phyloP scores from a whole-genome alignment of 192 early-diverging fungal species.

The Hyaloraphidium curvatum region DNA sequence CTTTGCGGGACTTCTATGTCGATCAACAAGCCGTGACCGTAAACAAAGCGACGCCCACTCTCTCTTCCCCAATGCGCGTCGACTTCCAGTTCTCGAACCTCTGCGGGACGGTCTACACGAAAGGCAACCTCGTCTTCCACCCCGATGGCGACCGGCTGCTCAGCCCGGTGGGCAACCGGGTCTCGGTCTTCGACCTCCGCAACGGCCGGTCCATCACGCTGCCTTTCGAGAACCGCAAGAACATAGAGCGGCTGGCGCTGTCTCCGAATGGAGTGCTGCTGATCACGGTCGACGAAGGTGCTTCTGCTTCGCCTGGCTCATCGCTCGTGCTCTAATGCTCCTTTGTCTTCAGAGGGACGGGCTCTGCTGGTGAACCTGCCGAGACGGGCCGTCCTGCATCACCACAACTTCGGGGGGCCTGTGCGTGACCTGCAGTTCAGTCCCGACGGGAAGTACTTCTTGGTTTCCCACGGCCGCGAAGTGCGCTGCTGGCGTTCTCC shows the following conservation, averaged over 20 bases:
- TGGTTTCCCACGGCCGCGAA: conserved; percentile 63
- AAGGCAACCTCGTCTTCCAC: conserved; percentile 89
- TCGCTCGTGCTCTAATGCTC: not conserved
- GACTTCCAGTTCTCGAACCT: conserved; percentile 80
- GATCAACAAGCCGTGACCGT: too few species aligned
- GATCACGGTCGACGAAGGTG: conserved; percentile 79
- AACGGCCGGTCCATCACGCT: conserved; percentile 83
- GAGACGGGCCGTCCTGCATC: conserved; percentile 65
- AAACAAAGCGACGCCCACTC: too few species aligned
- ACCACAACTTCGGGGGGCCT: conserved; percentile 68
- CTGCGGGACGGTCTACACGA: conserved; percentile 90
- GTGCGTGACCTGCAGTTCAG: conserved; percentile 77
- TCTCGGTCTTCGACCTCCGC: conserved; percentile 77
- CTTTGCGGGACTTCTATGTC: too few species aligned
- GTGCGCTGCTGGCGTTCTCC: conserved; percentile 87
- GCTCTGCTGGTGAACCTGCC: conserved; percentile 71
- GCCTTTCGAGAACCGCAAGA: conserved; percentile 82
- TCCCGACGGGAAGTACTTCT: conserved; percentile 76
- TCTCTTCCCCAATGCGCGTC: too few species aligned
- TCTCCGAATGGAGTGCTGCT: conserved; percentile 76
- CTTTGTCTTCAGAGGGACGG: conserved; percentile 42
- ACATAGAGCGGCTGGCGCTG: conserved; percentile 73
- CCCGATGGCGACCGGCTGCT: conserved; percentile 83
- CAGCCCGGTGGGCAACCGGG: conserved; percentile 91
- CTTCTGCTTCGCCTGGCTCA: not conserved